Percentiles rank a stretch among this genome's conserved stretches.
These are phyloP conservation scores for Brassica hybrid DNA, from an alignment of 441 rosid genomes.

Conservation along the genomic window DNA sequence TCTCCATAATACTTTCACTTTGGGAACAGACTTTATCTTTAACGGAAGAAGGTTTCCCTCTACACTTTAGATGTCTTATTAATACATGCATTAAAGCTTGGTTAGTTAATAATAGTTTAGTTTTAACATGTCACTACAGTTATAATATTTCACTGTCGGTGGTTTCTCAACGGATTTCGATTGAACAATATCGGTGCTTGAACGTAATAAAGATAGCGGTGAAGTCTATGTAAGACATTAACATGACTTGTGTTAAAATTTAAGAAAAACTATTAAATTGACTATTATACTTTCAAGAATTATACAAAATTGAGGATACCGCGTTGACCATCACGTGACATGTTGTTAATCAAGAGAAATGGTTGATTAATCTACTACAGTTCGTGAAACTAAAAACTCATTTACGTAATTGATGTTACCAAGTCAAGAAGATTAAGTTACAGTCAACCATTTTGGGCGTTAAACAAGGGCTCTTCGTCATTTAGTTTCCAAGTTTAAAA, in stretches of 20 bases:
- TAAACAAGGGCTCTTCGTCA: constrained; percentile 13
- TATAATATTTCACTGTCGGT: constrained; percentile 13
- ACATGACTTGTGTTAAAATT: not conserved
- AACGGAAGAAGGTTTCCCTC: not conserved
- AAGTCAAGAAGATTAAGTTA: constrained; percentile 12
- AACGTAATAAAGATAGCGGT: not conserved
- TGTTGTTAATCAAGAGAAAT: not conserved
- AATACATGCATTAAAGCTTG: not conserved
- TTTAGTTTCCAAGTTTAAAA: not conserved
- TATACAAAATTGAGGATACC: constrained; percentile 11
- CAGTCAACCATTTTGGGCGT: constrained; percentile 23
- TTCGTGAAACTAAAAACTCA: not conserved
- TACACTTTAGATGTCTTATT: not conserved
- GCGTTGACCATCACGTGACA: constrained; percentile 16
- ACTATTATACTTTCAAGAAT: not conserved
- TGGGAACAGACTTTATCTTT: not conserved
- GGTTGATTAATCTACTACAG: not conserved
- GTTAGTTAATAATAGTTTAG: not conserved
- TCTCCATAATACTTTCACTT: not conserved
- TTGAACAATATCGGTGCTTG: not conserved
- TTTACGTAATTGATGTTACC: constrained; percentile 24
- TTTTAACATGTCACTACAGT: not conserved
- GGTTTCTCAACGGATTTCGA: constrained; percentile 4
- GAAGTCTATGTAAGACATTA: not conserved
- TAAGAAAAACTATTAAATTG: not conserved